phyloP scores from a whole-genome alignment of 176 grass and related monocot species.

The Neostapfia colusana region DNA sequence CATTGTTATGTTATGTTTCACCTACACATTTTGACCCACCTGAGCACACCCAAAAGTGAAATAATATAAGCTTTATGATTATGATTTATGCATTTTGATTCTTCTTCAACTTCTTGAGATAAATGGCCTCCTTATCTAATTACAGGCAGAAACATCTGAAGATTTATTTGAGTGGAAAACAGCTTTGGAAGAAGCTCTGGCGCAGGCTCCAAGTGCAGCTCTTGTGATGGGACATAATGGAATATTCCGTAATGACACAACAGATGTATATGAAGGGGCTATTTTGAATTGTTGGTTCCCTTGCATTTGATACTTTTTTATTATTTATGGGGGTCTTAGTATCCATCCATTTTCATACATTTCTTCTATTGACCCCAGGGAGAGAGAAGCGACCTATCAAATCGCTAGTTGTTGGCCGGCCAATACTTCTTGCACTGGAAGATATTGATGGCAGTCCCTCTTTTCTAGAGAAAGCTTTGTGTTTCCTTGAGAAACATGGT shows the following conservation, averaged over 20 bases:
- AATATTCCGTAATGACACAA: slow-evolving; percentile 89
- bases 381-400: slow-evolving; percentile 86
- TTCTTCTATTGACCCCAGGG: slow-evolving; percentile 58
- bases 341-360: slow-evolving; percentile 18
- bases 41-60: slow-evolving; percentile 28
- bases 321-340: slow-evolving; percentile 4
- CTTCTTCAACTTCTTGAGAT: slow-evolving; percentile 12
- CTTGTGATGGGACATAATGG: slow-evolving; percentile 99
- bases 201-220: slow-evolving; percentile 96
- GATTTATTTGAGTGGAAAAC: slow-evolving; percentile 99
- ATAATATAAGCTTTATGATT: slow-evolving; percentile 27
- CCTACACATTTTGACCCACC: slow-evolving; percentile 26
- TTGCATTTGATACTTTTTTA: slow-evolving; percentile 28
- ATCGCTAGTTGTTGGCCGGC: slow-evolving; percentile 90
- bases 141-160: slow-evolving; percentile 88
- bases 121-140: slow-evolving; percentile 2
- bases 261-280: slow-evolving; percentile 88
- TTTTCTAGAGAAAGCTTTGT: slow-evolving; percentile 96
- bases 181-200: slow-evolving; percentile 95
- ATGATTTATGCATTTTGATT: slow-evolving; percentile 25
- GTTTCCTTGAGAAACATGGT: slow-evolving; percentile 99
- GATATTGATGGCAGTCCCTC: slow-evolving; percentile 98
- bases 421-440: slow-evolving; percentile 97
- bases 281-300: slow-evolving; percentile 73
- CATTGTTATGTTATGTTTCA: slow-evolving; percentile 19